phyloP scores from a whole-genome alignment of 208 protist genomes.

The Acanthamoeba royreba region DNA sequence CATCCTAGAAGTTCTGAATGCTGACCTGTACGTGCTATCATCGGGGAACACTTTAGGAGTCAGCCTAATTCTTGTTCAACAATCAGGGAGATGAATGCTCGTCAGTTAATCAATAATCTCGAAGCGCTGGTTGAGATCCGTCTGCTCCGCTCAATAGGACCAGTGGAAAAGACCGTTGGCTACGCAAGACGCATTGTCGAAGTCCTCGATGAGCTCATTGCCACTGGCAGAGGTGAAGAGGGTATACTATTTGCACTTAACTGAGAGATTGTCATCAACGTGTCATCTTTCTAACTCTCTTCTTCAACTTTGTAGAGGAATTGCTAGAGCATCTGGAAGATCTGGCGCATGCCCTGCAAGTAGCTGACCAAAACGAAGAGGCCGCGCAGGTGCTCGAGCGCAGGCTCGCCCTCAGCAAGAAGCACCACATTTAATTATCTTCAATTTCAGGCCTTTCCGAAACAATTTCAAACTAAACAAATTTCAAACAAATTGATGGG shows the following conservation, averaged over 20 bases:
- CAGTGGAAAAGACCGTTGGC: not conserved
- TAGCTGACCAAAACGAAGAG: not conserved
- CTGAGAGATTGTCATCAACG: too few relatives aligned
- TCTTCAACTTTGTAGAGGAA: not conserved
- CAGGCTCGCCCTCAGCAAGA: not conserved
- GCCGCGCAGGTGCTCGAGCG: not conserved
- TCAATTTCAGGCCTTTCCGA: too few relatives aligned
- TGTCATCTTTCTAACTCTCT: not conserved
- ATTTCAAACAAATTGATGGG: too few relatives aligned
- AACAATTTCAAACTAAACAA: too few relatives aligned
- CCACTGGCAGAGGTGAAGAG: not conserved
- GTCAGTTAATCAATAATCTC: conserved; percentile 7
- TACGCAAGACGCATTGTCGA: not conserved
- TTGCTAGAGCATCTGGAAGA: not conserved
- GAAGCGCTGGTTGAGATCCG: not conserved
- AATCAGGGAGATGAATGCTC: not conserved
- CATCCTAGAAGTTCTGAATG: not conserved
- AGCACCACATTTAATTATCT: too few relatives aligned
- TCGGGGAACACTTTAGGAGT: not conserved
- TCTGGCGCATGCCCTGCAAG: not conserved
- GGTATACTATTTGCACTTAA: too few relatives aligned
- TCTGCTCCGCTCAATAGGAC: too few relatives aligned
- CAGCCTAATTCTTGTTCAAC: not conserved
- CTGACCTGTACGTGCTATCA: not conserved
- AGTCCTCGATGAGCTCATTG: not conserved